Conservation (phyloP, 176 grass and related monocot genomes). For the Aegilops bicornis region DNA sequence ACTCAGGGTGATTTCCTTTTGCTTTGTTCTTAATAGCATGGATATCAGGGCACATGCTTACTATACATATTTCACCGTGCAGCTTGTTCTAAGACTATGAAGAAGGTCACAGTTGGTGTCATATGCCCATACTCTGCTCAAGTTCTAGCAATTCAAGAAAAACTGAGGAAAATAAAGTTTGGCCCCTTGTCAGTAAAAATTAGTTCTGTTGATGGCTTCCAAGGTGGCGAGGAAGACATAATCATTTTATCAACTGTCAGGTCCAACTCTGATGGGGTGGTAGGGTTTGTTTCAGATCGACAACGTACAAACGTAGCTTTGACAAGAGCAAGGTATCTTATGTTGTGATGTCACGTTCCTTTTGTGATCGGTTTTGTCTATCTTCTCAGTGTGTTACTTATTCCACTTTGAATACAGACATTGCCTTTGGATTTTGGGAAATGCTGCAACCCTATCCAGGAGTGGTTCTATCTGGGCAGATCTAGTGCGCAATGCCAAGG, state of each 20-base stretch:
- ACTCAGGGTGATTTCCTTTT: not conserved
- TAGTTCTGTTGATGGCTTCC: slow-evolving; percentile 75
- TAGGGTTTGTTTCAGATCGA: slow-evolving; percentile 64
- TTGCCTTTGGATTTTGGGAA: slow-evolving; percentile 66
- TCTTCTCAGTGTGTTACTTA: not conserved
- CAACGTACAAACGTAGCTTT: slow-evolving; percentile 64
- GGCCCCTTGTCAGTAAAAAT: slow-evolving; percentile 43
- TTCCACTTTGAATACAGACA: slow-evolving; percentile 35
- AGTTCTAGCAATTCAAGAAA: slow-evolving; percentile 53
- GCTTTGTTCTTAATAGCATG: slow-evolving; percentile 10
- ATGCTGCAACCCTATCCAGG: slow-evolving; percentile 32
- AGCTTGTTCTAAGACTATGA: slow-evolving; percentile 43
- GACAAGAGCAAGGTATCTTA: slow-evolving; percentile 60
- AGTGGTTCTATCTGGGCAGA: slow-evolving; percentile 52
- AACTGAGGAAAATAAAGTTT: slow-evolving; percentile 22
- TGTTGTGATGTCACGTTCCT: not conserved
- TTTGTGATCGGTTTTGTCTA: slow-evolving; percentile 8
- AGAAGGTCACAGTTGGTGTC: slow-evolving; percentile 58
- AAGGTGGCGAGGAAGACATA: slow-evolving; percentile 72
- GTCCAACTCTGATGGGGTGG: slow-evolving; percentile 46
- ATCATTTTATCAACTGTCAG: slow-evolving; percentile 74
- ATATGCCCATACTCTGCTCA: slow-evolving; percentile 79
- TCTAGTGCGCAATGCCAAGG: slow-evolving; percentile 44
- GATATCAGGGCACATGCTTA: not conserved
- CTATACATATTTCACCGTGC: slow-evolving; percentile 15